phyloP scores from a whole-genome alignment of 1,139 yeast species.

The Hemisphaericaspora xylanilytica region DNA sequence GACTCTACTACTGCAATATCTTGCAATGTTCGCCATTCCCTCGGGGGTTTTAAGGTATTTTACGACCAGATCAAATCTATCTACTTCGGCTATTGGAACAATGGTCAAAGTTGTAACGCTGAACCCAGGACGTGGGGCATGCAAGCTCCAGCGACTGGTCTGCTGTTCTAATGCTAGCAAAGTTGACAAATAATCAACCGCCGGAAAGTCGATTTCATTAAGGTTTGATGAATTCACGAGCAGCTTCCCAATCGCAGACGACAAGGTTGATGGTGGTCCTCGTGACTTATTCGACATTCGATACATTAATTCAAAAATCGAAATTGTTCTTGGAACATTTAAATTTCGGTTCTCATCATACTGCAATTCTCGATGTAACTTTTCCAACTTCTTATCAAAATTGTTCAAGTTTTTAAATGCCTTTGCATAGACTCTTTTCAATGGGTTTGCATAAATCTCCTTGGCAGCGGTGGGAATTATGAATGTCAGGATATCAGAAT shows the following conservation, averaged over 20 bases:
- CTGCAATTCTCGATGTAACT: slow-evolving; percentile 55
- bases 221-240: neutral
- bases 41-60: slow-evolving; percentile 27
- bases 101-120: slow-evolving; percentile 48
- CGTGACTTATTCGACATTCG: slow-evolving; percentile 21
- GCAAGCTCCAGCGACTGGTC: slow-evolving; percentile 43
- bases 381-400: slow-evolving; percentile 44
- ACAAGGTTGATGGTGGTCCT: slow-evolving; percentile 15
- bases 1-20: slow-evolving; percentile 18
- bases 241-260: slow-evolving; percentile 1
- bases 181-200: slow-evolving; percentile 43
- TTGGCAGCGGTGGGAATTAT: slow-evolving; percentile 39
- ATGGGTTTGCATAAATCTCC: slow-evolving; percentile 25
- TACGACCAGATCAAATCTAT: slow-evolving; percentile 28
- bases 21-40: slow-evolving; percentile 22
- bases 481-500: slow-evolving; percentile 38
- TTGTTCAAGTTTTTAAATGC: slow-evolving; percentile 34
- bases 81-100: slow-evolving; percentile 41
- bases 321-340: slow-evolving; percentile 45
- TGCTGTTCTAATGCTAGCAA: slow-evolving; percentile 49
- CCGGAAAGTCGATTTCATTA: slow-evolving; percentile 16
- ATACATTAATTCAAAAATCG: slow-evolving; percentile 47
- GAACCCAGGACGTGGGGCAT: slow-evolving; percentile 27
- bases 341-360: slow-evolving; percentile 39
- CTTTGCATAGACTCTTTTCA: slow-evolving; percentile 30